Conservation (phyloP, 495 filamentous ascomycete species). For the Penicillium odoratum region DNA sequence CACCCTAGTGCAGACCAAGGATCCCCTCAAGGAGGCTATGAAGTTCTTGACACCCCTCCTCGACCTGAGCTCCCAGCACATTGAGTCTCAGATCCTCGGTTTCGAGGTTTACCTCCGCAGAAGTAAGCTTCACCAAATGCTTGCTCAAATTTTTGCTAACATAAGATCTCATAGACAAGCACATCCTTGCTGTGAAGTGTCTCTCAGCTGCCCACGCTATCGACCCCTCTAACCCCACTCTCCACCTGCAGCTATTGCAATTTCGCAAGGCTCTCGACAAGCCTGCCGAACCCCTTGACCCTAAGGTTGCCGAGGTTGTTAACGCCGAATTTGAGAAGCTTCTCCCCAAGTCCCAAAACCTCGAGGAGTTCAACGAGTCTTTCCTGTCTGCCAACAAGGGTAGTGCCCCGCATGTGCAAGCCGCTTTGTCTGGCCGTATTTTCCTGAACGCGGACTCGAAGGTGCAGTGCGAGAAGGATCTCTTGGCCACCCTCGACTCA, state of each 20-base stretch:
- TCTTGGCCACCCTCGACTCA: slow-evolving; percentile 57
- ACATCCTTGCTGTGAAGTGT: slow-evolving; percentile 81
- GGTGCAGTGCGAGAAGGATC: slow-evolving; percentile 58
- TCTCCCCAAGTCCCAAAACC: slow-evolving; percentile 54
- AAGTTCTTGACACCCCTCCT: slow-evolving; percentile 83
- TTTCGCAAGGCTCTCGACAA: slow-evolving; percentile 65
- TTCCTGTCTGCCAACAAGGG: slow-evolving; percentile 63
- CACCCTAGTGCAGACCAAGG: slow-evolving; percentile 72
- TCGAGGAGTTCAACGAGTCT: slow-evolving; percentile 66
- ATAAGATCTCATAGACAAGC: slow-evolving; percentile 63
- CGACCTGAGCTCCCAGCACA: slow-evolving; percentile 76
- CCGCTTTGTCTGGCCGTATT: slow-evolving; percentile 59
- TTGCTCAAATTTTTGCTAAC: slow-evolving; percentile 16
- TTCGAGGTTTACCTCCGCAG: slow-evolving; percentile 86
- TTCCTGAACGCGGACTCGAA: slow-evolving; percentile 58
- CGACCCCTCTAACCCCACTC: slow-evolving; percentile 67
- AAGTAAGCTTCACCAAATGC: slow-evolving; percentile 52
- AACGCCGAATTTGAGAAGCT: slow-evolving; percentile 62
- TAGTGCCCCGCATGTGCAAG: slow-evolving; percentile 62
- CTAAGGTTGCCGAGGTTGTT: slow-evolving; percentile 64
- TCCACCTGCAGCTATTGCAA: slow-evolving; percentile 72
- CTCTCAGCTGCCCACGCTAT: slow-evolving; percentile 70
- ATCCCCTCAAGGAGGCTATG: slow-evolving; percentile 81
- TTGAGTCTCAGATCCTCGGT: slow-evolving; percentile 78
- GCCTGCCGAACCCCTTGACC: slow-evolving; percentile 53